Conservation (phyloP, 1,284 basidiomycete species). For the Stereum hirsutum region DNA sequence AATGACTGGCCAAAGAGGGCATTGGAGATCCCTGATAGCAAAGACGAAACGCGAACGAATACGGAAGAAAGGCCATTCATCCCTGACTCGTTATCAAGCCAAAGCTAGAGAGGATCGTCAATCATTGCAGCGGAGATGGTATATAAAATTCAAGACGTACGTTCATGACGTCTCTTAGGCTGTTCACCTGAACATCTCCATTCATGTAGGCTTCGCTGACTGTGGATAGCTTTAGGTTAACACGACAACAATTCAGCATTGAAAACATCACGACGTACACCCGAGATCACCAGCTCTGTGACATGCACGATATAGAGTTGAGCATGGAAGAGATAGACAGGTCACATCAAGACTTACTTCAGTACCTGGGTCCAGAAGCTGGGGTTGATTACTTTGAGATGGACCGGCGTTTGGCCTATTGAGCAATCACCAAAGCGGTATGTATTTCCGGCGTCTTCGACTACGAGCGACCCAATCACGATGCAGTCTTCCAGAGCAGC, state of each 20-base stretch:
- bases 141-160: constrained; percentile 37
- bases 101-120: constrained; percentile 42
- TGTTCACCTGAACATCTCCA: constrained; percentile 67
- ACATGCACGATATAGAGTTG: not conserved
- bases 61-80: constrained; percentile 60
- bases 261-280: constrained; percentile 35
- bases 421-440: constrained; percentile 47
- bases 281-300: constrained; percentile 61
- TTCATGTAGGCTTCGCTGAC: constrained; percentile 89
- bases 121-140: not conserved
- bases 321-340: constrained; percentile 11
- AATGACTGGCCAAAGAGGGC: constrained; percentile 75
- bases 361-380: constrained; percentile 77
- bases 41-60: constrained; percentile 57
- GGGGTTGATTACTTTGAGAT: constrained; percentile 56
- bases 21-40: constrained; percentile 67
- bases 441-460: constrained; percentile 49
- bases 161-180: constrained; percentile 70
- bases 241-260: not conserved
- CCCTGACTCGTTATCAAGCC: constrained; percentile 73
- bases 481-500: constrained; percentile 51
- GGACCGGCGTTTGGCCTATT: constrained; percentile 47
- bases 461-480: constrained; percentile 47
- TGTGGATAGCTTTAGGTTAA: constrained; percentile 20
- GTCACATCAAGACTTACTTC: constrained; percentile 33